Base-by-base conservation (phyloP, 73 alveolate genomes). In the Blepharisma stoltei region DNA sequence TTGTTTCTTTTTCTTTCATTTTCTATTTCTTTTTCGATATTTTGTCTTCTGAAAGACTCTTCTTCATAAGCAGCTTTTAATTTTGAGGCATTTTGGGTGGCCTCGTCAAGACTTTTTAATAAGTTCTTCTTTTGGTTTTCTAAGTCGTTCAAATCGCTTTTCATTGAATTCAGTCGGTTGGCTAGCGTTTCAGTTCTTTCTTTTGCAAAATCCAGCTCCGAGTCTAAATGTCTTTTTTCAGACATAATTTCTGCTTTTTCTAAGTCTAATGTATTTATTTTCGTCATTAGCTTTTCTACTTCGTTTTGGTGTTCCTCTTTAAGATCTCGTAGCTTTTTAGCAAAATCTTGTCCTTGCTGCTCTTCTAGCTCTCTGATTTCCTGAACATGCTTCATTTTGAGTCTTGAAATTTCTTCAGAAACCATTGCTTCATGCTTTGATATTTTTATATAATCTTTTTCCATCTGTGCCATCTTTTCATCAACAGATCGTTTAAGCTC, bases 401-500 rank as follows among this genome's bases (percentile, higher is more conserved):
- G 69, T 18, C 43, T 75, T 60, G 75, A 47, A 6, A 77, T 46
- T 45, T 83, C 90, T 38, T 68, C 69, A 46, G 77, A 77, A 49
- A 83, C 46, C 8, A 83, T 67, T 43, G 54, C 77, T 38, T 83
- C 90, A 78, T 83, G 90, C 69, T 77, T 78, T 9, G 68, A 7
- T 9, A 83, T 67, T 78, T 53, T 71, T 9, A 83, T 83, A 44
- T 78, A 83, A 20, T 83, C 90, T 68, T 68, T 45, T 67, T 78
- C 83, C 6, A 82, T 52, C 9, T 70, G 27, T 7, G 25, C 41
- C 6, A 83, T 11, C 55, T 83, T 83, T 48, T 46, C 20, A 6
- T 66, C 66, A 18, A 83, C 37, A 0, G 20, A 25, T 9, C 54
- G 18, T 67, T 78, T 78, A 7, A 83, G 44, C 8, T 78, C 86